A percentile compares a stretch with the other conserved stretches of the same genome.
These are phyloP conservation scores for Tolypocladium nubicola DNA, from an alignment of 2,329 filamentous ascomycete genomes.

Conservation along the genomic window DNA sequence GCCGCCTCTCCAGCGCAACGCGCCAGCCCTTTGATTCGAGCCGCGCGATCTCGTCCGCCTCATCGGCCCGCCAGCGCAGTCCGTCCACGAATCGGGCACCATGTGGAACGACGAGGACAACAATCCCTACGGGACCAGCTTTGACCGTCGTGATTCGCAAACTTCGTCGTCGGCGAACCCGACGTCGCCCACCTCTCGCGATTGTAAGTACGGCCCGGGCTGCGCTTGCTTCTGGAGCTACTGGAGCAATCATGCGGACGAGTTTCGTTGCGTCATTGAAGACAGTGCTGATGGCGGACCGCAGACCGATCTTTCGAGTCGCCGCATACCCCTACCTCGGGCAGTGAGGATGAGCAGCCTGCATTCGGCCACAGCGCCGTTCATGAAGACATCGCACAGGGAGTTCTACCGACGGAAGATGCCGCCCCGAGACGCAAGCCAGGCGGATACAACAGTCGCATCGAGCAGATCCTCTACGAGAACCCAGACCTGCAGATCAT, in stretches of 20 bases:
- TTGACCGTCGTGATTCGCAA: conserved; percentile 76
- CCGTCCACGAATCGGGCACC: conserved; percentile 4
- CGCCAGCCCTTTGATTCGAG: background rate
- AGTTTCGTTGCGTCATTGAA: background rate
- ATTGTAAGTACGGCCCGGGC: conserved; percentile 38
- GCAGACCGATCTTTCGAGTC: conserved; percentile 42
- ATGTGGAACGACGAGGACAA: conserved; percentile 99
- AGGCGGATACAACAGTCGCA: conserved; percentile 84
- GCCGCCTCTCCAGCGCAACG: background rate
- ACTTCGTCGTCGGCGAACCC: conserved; percentile 57
- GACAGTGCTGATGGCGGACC: background rate
- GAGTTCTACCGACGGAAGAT: conserved; percentile 30
- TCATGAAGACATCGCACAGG: conserved; percentile 32
- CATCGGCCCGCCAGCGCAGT: conserved; percentile 1
- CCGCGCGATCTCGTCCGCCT: background rate
- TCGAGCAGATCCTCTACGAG: conserved; percentile 96
- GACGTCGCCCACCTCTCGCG: conserved; percentile 46
- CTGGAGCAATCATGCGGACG: background rate
- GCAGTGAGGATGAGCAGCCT: conserved; percentile 55
- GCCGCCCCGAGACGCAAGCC: conserved; percentile 55
- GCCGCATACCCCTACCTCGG: conserved; percentile 62
- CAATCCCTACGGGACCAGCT: conserved; percentile 87
- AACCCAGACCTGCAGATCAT: conserved; percentile 81
- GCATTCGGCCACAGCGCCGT: conserved; percentile 15
- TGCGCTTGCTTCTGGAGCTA: background rate